Base-by-base conservation (phyloP, 1,139 yeast genomes). In the Taphrina betulina region DNA sequence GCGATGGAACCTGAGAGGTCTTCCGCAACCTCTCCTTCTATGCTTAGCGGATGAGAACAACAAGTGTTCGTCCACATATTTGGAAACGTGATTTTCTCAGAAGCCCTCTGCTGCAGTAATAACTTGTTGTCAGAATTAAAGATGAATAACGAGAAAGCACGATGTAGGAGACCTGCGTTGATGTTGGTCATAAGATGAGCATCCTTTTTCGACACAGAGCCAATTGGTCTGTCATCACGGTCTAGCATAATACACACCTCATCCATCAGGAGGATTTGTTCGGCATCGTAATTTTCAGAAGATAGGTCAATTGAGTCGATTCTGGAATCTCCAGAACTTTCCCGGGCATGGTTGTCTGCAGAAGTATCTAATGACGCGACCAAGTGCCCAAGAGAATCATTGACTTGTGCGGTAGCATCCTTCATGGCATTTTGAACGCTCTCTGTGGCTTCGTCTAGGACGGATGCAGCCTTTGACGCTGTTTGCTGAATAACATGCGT, bases 51-150 rank as follows among this genome's bases (percentile, higher is more conserved):
- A 70, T 92, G 99, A 0, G 97, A 90, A 70, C 99, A 92, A 71
- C 98, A 94, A 2, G 99, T 94, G 70, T 92, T 92, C 40, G 99
- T 92, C 99, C 99, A 92, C 63, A 63, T 60, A 59, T 80, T 81
- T 1, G 98, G 95, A 71, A 92, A 92, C 1, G 99, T 92, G 72
- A 92, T 92, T 71, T 92, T 92, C 69, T 92, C 97, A 59, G 83
- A 83, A 0, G 99, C 97, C 65, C 99, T 81, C 72, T 88, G 95
- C 72, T 92, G 98, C 64, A 92, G 77, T 63, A 92, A 76, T 62
- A 94, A 77, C 71, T 84, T 78, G 59, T 82, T 82, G 52, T 86
- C 80, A 43, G 78, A 80, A 69, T 89, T 84, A 74, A 92, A 94
- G 59, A 90, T 74, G 67, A 92, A 92, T 28, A 90, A 96, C 26